Evolutionary conservation across 257 asterid species (phyloP).

Genomic region (Mitragyna speciosa): DNA sequence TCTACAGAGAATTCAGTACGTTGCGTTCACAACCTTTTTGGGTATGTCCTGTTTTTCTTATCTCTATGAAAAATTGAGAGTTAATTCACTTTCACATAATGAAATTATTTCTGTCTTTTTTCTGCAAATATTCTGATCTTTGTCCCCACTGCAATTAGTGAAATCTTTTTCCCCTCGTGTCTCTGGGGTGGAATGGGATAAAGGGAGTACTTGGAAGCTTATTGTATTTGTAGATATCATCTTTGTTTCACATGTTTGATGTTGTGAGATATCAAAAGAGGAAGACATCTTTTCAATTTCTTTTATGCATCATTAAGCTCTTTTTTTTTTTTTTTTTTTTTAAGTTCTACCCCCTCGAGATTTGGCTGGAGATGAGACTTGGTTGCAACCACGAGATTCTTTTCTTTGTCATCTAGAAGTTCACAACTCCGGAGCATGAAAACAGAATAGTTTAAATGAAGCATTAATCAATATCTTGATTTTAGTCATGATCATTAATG

Average conservation of each 20-base stretch:
- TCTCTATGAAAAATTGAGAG: not conserved
- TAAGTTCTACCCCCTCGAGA: no score
- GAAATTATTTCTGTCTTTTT: not conserved
- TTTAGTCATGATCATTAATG: not conserved
- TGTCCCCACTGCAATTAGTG: not conserved
- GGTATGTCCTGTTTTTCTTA: constrained; percentile 50
- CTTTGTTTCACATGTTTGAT: not conserved
- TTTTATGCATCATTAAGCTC: not conserved
- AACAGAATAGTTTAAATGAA: not conserved
- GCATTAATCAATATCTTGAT: not conserved
- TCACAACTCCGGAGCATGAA: not conserved
- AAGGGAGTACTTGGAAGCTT: not conserved
- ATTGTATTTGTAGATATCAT: not conserved
- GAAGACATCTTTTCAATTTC: not conserved
- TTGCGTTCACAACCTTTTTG: constrained; percentile 84
- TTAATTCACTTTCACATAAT: not conserved
- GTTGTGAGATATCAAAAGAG: not conserved
- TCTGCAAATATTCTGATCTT: not conserved
- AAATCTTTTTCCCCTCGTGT: not conserved
- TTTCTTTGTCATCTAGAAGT: not conserved
- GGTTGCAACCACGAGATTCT: no score
- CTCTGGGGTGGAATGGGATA: not conserved
- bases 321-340: no score
- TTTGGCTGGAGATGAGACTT: not conserved
- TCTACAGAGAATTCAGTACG: constrained; percentile 87